Percentiles rank a stretch among this genome's conserved stretches.
phyloP scores from a whole-genome alignment of 768 basidiomycete genomes.

The Tephrocybe sp. region DNA sequence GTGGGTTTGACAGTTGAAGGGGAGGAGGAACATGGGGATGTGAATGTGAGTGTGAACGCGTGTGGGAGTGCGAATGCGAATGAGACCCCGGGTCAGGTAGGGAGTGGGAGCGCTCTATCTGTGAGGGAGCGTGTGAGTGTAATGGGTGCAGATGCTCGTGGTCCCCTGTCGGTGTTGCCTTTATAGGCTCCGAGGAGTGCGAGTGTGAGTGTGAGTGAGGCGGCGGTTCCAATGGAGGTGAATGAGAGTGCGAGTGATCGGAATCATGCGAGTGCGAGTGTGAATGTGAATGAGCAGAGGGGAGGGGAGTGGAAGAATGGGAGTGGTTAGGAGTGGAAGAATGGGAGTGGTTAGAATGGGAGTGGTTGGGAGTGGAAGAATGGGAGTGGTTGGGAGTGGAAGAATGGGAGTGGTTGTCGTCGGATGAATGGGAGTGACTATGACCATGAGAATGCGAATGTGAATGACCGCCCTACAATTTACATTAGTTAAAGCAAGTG shows the following conservation, averaged over 20 bases:
- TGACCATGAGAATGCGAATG: slow-evolving; percentile 56
- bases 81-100: slow-evolving; percentile 25
- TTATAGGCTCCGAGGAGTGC: no score
- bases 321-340: slow-evolving; percentile 15
- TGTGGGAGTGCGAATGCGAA: slow-evolving; percentile 20
- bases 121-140: slow-evolving; percentile 24
- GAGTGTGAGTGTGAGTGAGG: slow-evolving; percentile 19
- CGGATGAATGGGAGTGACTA: slow-evolving; percentile 33
- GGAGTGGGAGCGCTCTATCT: no score
- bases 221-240: slow-evolving; percentile 18
- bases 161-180: no score
- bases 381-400: slow-evolving; percentile 41
- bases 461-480: slow-evolving; percentile 52
- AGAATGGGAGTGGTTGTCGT: slow-evolving; percentile 16
- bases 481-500: neutral
- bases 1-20: slow-evolving; percentile 13
- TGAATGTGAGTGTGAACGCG: slow-evolving; percentile 27
- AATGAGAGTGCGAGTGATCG: slow-evolving; percentile 17
- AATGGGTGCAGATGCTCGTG: no score
- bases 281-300: slow-evolving; percentile 24
- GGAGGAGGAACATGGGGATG: slow-evolving; percentile 21
- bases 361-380: slow-evolving; percentile 17
- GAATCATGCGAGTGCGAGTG: slow-evolving; percentile 24
- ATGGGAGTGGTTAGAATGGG: slow-evolving; percentile 34
- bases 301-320: slow-evolving; percentile 18